phyloP scores from a whole-genome alignment of 73 alveolate species.

The Paramecium tetraurelia region DNA sequence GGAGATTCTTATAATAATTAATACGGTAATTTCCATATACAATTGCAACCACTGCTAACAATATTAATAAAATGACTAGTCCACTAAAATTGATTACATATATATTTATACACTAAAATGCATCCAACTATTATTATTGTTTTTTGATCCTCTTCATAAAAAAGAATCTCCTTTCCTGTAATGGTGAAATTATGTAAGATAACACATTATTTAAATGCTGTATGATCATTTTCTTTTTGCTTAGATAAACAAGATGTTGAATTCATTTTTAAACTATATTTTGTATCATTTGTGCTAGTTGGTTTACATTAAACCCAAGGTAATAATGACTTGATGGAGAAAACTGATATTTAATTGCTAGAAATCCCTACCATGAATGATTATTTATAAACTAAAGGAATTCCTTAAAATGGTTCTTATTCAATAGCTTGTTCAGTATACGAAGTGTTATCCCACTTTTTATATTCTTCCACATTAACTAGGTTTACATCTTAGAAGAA shows the following conservation, averaged over 20 bases:
- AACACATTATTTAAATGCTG: conserved; percentile 23
- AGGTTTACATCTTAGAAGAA: neutral
- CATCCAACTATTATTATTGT: neutral
- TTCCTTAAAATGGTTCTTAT: neutral
- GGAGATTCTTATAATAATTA: too few relatives aligned
- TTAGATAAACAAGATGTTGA: neutral
- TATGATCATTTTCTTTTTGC: neutral
- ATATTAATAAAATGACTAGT: neutral
- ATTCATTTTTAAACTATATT: neutral
- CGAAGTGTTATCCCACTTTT: neutral
- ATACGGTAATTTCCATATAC: neutral
- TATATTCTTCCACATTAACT: conserved; percentile 35
- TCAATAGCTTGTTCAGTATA: neutral
- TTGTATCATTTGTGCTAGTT: neutral
- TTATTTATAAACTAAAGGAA: neutral
- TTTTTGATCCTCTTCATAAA: neutral
- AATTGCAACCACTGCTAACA: neutral
- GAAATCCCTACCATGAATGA: conserved; percentile 40
- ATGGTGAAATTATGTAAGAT: neutral
- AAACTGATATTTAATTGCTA: neutral
- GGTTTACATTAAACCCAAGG: conserved; percentile 46
- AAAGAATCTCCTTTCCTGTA: neutral
- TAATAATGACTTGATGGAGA: neutral
- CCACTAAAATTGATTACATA: neutral
- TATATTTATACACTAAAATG: neutral